Evolutionary conservation across 106 monocot genomes (phyloP).

Genomic region (Dactylorhiza incarnata): DNA sequence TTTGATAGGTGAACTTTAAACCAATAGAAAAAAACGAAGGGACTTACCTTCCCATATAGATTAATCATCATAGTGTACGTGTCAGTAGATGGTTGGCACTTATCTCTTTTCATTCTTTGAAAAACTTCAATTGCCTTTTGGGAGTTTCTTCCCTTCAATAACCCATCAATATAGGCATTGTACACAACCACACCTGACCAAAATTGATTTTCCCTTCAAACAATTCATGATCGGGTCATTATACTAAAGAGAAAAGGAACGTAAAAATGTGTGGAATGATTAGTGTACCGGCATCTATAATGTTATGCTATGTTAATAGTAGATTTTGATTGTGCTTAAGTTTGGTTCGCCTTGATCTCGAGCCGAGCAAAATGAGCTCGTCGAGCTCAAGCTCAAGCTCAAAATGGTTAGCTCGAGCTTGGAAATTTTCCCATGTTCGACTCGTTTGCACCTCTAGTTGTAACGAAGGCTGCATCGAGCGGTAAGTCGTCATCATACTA

Average conservation of each 20-base stretch:
- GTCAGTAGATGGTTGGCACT: constrained; percentile 58
- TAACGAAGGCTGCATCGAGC: too few relatives aligned
- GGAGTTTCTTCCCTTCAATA: constrained; percentile 54
- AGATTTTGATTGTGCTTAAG: too few relatives aligned
- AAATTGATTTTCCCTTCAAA: constrained; percentile 22
- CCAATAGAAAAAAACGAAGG: background rate
- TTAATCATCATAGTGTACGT: constrained; percentile 87
- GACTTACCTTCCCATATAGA: constrained; percentile 64
- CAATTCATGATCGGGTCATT: constrained; percentile 8
- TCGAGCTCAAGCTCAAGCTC: too few relatives aligned
- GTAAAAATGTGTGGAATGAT: too few relatives aligned
- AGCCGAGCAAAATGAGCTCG: too few relatives aligned
- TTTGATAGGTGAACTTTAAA: background rate
- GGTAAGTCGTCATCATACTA: too few relatives aligned
- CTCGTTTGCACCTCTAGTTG: too few relatives aligned
- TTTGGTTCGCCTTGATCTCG: too few relatives aligned
- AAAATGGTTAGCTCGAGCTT: too few relatives aligned
- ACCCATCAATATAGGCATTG: constrained; percentile 74
- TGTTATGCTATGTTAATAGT: too few relatives aligned
- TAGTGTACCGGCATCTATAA: too few relatives aligned
- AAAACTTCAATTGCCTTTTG: constrained; percentile 74
- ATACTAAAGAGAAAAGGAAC: background rate
- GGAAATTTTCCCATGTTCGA: too few relatives aligned
- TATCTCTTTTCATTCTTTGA: constrained; percentile 73
- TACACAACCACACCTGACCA: constrained; percentile 70